phyloP scores from a whole-genome alignment of 768 basidiomycete genomes.

The Boletus sensibilis region DNA sequence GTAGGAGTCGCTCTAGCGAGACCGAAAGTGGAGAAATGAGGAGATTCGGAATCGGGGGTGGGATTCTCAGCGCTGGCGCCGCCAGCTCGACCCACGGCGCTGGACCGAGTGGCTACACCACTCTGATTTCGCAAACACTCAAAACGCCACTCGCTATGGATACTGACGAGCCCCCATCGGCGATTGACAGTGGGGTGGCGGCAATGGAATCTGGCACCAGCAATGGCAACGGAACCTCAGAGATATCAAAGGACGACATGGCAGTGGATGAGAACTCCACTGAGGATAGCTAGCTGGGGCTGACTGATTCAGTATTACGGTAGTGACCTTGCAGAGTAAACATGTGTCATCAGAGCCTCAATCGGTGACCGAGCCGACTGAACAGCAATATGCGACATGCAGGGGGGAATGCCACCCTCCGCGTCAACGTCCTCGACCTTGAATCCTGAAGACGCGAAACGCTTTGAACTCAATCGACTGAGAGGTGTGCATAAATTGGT shows the following conservation, averaged over 20 bases:
- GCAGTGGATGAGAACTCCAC: constrained; percentile 22
- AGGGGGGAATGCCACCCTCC: constrained; percentile 6
- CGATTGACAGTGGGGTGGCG: constrained; percentile 18
- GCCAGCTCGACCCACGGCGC: constrained; percentile 62
- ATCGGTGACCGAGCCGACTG: not conserved
- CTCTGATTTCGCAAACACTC: constrained; percentile 34
- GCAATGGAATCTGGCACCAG: constrained; percentile 14
- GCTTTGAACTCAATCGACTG: constrained; percentile 76
- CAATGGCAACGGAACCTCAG: constrained; percentile 14
- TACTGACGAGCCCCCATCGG: constrained; percentile 29
- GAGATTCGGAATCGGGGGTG: constrained; percentile 66
- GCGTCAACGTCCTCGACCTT: constrained; percentile 28
- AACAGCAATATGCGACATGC: not conserved
- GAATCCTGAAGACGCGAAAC: constrained; percentile 68
- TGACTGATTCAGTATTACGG: not conserved
- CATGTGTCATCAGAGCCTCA: constrained; percentile 17
- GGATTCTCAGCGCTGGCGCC: constrained; percentile 65
- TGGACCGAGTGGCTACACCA: constrained; percentile 71
- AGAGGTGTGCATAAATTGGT: constrained; percentile 47
- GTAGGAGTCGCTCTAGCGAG: constrained; percentile 41
- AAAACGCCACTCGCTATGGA: constrained; percentile 34
- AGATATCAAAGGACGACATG: constrained; percentile 27
- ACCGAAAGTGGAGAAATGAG: constrained; percentile 43
- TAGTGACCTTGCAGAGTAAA: constrained; percentile 3
- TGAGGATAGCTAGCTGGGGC: constrained; percentile 7